phyloP scores from a whole-genome alignment of 176 grass and related monocot genomes.

The Oryza longistaminata region DNA sequence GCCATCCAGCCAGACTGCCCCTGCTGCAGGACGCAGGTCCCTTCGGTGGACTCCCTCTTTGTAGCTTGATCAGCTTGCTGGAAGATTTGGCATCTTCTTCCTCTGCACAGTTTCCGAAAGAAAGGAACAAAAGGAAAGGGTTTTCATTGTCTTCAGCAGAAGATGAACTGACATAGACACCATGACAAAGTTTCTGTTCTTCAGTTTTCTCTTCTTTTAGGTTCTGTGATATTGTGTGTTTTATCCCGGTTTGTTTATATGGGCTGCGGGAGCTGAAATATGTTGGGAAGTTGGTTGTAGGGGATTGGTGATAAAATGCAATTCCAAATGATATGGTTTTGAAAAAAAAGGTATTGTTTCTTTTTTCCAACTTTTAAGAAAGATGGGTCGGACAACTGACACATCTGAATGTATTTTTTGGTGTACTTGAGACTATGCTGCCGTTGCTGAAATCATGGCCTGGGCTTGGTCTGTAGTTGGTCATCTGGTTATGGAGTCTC shows the following conservation, averaged over 20 bases:
- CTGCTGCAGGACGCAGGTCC: constrained; percentile 62
- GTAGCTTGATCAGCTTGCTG: neutral
- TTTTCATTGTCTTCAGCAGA: neutral
- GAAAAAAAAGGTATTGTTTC: neutral
- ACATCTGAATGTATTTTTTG: neutral
- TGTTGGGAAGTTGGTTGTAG: neutral
- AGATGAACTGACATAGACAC: neutral
- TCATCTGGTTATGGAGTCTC: neutral
- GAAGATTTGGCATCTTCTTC: neutral
- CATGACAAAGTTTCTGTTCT: neutral
- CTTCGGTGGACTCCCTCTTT: neutral
- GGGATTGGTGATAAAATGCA: neutral
- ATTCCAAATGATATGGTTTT: neutral
- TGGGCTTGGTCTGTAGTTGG: neutral
- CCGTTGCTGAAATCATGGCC: neutral
- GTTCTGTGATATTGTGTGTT: neutral
- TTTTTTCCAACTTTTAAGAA: neutral
- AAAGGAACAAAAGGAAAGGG: neutral
- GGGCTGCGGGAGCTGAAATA: neutral
- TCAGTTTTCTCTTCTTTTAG: neutral
- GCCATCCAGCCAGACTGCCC: constrained; percentile 70
- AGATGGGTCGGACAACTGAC: neutral
- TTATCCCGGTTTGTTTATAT: neutral
- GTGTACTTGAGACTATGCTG: neutral
- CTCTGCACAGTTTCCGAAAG: neutral